Base-by-base conservation (phyloP, 495 filamentous ascomycete genomes). In the Sabuloglossum arenarium region DNA sequence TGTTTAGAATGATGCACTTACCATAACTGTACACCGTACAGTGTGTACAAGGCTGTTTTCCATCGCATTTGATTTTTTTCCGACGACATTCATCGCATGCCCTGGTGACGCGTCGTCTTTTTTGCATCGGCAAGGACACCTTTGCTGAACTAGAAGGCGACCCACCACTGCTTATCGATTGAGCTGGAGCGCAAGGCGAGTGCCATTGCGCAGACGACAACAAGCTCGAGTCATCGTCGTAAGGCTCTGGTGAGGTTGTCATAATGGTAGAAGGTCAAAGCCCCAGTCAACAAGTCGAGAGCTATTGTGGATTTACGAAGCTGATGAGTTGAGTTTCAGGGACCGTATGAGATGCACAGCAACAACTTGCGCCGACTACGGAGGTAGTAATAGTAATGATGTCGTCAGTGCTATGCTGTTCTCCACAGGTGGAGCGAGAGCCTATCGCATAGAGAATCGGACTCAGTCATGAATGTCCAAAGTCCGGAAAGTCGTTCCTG, bases 11-110 rank as follows among this genome's bases (percentile, higher is more conserved):
- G 11, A 11, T 45, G 11, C 28, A 11, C 47, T 69, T 77, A 98
- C 91, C 91, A 73, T 97, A 98, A 68, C 86, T 94, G 69, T 98
- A 97, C 37, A 96, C 87, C 6, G 88, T 93, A 69, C 91, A 98
- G 67, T 96, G 91, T 1, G 91, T 94, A 68, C 91, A 98, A 9
- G 91, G 93, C 67, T 95, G 88, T 69, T 94, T 94, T 57, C 91
- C 91, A 65, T 96, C 90, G 63, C 90, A 97, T 68, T 96, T 98
- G 67, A 97, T 96, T 69, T 98, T 98, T 69, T 98, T 98, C 61
- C 91, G 75, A 50, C 91, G 78, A 65, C 89, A 98, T 66, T 98
- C 93, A 65, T 97, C 91, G 71, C 89, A 96, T 19, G 89, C 89
- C 56, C 89, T 75, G 42, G 88, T 94, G 29, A 96, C 89, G 64